Evolutionary conservation across 148 eudicot genomes (phyloP).

Genomic region (Limonium bicolor): DNA sequence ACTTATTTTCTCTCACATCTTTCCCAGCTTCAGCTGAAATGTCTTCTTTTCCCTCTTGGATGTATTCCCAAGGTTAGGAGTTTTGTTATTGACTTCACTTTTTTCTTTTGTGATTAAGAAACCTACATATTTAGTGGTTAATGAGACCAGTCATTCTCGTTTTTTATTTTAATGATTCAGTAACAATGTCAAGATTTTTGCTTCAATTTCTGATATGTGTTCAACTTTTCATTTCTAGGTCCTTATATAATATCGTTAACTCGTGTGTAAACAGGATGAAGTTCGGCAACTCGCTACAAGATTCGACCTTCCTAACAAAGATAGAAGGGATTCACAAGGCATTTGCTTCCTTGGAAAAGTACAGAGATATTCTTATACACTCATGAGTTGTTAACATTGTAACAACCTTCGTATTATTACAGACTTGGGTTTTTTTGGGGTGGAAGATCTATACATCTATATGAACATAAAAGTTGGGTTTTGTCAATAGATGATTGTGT

Average conservation of each 20-base stretch:
- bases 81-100: not conserved
- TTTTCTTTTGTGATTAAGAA: not conserved
- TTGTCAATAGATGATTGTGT: too few relatives aligned
- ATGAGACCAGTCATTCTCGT: too few relatives aligned
- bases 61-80: conserved; percentile 56
- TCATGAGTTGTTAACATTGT: too few relatives aligned
- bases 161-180: too few relatives aligned
- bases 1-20: conserved; percentile 95
- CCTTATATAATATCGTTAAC: too few relatives aligned
- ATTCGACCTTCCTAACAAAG: conserved; percentile 75
- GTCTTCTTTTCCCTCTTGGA: conserved; percentile 82
- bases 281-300: conserved; percentile 62
- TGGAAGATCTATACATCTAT: too few relatives aligned
- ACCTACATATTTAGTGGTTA: too few relatives aligned
- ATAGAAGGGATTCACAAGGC: conserved; percentile 95
- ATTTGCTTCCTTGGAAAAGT: conserved; percentile 99
- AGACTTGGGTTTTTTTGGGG: too few relatives aligned
- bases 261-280: conserved; percentile 74
- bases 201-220: not conserved
- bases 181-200: not conserved
- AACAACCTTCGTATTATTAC: too few relatives aligned
- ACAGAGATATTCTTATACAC: conserved; percentile 10
- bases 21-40: conserved; percentile 72
- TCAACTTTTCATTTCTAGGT: not conserved
- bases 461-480: too few relatives aligned